phyloP scores from a whole-genome alignment of 148 eudicot genomes.

The Rhododendron kiyosumense region DNA sequence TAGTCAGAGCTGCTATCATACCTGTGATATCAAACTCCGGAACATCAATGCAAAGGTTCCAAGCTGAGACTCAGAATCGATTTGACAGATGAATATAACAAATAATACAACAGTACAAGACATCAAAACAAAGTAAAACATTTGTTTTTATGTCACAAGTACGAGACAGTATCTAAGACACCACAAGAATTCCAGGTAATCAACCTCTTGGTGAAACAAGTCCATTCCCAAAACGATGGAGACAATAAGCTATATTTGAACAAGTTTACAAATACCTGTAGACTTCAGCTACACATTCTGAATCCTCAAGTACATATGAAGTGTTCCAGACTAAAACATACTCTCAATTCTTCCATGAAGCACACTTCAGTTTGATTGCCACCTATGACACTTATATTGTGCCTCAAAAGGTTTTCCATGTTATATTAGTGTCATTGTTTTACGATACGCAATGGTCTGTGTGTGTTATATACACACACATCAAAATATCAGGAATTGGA shows the following conservation, averaged over 20 bases:
- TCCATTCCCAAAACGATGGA: not conserved
- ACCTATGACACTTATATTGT: not conserved
- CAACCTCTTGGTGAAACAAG: not conserved
- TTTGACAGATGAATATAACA: not conserved
- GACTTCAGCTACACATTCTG: not conserved
- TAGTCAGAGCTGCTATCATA: constrained; percentile 90
- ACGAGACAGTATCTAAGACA: not conserved
- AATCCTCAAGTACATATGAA: not conserved
- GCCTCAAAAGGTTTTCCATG: not conserved
- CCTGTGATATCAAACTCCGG: constrained; percentile 39
- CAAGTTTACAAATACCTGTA: not conserved
- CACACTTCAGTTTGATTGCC: not conserved
- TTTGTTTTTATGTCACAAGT: not conserved
- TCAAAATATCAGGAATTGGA: not conserved
- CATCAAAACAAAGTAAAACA: not conserved
- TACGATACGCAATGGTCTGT: not conserved
- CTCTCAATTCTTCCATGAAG: not conserved
- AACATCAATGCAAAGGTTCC: not conserved
- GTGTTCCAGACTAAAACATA: not conserved
- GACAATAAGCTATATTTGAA: not conserved
- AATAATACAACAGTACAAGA: not conserved
- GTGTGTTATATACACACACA: not conserved
- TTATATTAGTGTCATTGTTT: not conserved
- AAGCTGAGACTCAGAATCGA: not conserved
- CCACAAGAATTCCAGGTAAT: not conserved